phyloP scores from a whole-genome alignment of 192 early-diverging fungal genomes.

The Dissophora ornata region DNA sequence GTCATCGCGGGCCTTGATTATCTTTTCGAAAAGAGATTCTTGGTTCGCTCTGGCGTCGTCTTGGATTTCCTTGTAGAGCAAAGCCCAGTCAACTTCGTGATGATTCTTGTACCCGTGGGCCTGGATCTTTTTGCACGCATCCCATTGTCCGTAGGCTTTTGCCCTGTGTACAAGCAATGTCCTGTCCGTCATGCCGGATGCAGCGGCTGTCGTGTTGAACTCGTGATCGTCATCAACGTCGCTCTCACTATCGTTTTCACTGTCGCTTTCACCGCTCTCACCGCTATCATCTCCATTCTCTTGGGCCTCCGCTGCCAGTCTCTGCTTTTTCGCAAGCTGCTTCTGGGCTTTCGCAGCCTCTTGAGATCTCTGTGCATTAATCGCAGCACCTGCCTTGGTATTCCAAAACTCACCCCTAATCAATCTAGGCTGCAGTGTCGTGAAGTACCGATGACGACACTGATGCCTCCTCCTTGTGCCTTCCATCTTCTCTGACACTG shows the following conservation, averaged over 20 bases:
- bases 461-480: constrained; percentile 26
- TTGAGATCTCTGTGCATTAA: neutral
- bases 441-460: constrained; percentile 30
- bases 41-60: neutral
- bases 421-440: constrained; percentile 10
- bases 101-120: too few species aligned
- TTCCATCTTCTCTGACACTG: constrained; percentile 30
- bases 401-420: constrained; percentile 10
- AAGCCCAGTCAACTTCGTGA: too few species aligned
- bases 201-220: too few species aligned
- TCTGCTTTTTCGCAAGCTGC: constrained; percentile 8
- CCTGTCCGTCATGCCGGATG: too few species aligned
- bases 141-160: too few species aligned
- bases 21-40: neutral
- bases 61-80: neutral
- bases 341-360: too few species aligned
- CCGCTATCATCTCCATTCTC: neutral
- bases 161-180: too few species aligned
- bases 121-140: too few species aligned
- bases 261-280: neutral
- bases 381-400: constrained; percentile 8
- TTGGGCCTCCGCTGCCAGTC: constrained; percentile 5
- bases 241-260: too few species aligned
- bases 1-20: too few species aligned
- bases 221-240: too few species aligned